Base-by-base conservation (phyloP, 2,329 filamentous ascomycete species). In the Cercospora nicotianae region DNA sequence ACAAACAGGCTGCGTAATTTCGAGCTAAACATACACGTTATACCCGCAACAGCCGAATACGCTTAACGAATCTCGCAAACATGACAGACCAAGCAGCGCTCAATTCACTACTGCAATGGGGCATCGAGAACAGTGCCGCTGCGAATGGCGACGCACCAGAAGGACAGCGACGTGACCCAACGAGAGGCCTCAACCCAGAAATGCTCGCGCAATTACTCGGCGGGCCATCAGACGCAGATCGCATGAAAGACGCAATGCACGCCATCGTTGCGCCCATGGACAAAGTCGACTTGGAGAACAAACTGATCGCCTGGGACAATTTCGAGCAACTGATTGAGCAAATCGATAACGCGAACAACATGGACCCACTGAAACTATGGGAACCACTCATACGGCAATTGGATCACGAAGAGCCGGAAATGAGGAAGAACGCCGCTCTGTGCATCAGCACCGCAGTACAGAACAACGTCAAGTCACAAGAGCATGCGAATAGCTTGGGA, bases 291-390 rank as follows among this genome's bases (percentile, higher is more conserved):
- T 84, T 94, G 60, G 90, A 93, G 53, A 87, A 92, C 80, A 93
- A 92, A 79, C 81, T 96, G 64, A 87, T 89, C 67, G 94, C 94
- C 42, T 96, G 96, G 80, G 94, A 97, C 86, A 97, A 97, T 82
- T 91, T 97, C 70, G 94, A 97, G 82, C 92, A 96, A 80, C 84
- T 97, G 67, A 90, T 97, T 75, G 93, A 97, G 83, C 89, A 87
- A 70, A 88, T 98, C 74, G 95, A 99, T 84, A 99, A 99, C 79
- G 94, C 95, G 67, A 99, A 98, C 84, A 96, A 97, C 81, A 87
- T 99, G 74, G 89, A 89, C 72, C 87, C 87, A 30, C 83, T 97
- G 20, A 86, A 86, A 6, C 85, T 98, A 33, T 99, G 95, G 95
- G 86, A 87, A 10, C 92, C 92, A 9, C 83, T 99, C 45, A 83